Percentiles rank a stretch among this genome's conserved stretches.
phyloP scores from a whole-genome alignment of 495 filamentous ascomycete species.

The Pyronema omphalodes region DNA sequence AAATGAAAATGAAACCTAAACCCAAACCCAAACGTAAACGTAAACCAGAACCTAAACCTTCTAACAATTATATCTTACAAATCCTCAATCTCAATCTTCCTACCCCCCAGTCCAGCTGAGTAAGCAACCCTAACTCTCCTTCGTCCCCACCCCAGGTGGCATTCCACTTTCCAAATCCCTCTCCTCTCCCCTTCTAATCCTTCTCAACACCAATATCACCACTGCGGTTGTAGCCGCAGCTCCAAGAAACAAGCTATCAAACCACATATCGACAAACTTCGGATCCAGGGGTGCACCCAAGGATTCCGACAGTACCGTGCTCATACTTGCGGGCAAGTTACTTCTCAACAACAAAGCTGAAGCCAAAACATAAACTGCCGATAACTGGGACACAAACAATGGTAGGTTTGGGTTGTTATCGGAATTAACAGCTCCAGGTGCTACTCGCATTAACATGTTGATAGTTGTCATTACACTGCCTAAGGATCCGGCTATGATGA shows the following conservation, averaged over 20 bases:
- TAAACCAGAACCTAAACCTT: too few species aligned
- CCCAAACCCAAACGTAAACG: too few species aligned
- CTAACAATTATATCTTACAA: too few species aligned
- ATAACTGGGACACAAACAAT: constrained; percentile 54
- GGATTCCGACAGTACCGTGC: constrained; percentile 51
- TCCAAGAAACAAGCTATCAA: constrained; percentile 60
- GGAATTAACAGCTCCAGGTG: constrained; percentile 38
- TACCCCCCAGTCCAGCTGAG: too few species aligned
- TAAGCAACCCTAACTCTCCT: constrained; percentile 30
- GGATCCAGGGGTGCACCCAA: constrained; percentile 48
- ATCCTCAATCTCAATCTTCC: too few species aligned
- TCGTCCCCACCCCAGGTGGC: constrained; percentile 42
- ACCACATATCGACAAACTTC: constrained; percentile 66
- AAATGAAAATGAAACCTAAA: too few species aligned
- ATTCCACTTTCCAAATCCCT: constrained; percentile 43
- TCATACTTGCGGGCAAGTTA: constrained; percentile 53
- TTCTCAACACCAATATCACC: constrained; percentile 50
- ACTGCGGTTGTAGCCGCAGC: constrained; percentile 41
- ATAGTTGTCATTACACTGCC: constrained; percentile 59
- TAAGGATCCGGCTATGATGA: constrained; percentile 60
- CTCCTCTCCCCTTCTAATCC: constrained; percentile 33
- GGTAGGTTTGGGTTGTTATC: constrained; percentile 44
- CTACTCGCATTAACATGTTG: constrained; percentile 50
- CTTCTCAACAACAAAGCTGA: constrained; percentile 52
- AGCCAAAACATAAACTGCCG: constrained; percentile 61